Conservation (phyloP, 345 rosid genomes). For the Moricandia arvensis region DNA sequence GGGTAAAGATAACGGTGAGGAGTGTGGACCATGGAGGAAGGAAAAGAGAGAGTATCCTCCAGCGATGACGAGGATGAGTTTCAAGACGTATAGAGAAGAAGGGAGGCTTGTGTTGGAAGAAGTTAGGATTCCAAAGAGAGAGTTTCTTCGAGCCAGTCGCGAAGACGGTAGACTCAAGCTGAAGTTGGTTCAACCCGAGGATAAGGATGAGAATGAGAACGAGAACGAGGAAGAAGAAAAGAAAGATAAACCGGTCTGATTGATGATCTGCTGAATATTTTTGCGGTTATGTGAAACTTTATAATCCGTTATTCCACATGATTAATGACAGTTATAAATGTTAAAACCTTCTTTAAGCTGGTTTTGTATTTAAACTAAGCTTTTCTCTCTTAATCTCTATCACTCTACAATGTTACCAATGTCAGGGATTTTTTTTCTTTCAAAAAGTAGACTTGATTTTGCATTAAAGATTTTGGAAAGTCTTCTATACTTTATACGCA, state of each 20-base stretch:
- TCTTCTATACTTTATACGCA: neutral
- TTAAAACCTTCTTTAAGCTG: conserved; percentile 5
- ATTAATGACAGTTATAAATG: neutral
- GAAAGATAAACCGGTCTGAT: conserved; percentile 15
- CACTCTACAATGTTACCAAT: neutral
- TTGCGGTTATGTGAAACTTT: neutral
- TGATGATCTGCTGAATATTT: neutral
- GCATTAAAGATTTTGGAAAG: neutral
- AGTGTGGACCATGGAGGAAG: conserved; percentile 41
- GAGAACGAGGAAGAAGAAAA: conserved; percentile 7
- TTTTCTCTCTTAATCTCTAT: conserved; percentile 1
- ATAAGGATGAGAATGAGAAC: conserved; percentile 44
- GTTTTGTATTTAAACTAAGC: neutral
- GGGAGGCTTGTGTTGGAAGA: conserved; percentile 84
- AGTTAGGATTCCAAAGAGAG: conserved; percentile 68
- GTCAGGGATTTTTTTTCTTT: neutral
- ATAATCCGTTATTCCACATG: neutral
- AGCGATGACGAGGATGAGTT: conserved; percentile 76
- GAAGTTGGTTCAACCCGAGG: conserved; percentile 64
- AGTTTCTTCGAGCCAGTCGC: conserved; percentile 69
- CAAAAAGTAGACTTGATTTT: neutral
- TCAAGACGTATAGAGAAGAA: conserved; percentile 71
- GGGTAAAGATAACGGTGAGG: conserved; percentile 19
- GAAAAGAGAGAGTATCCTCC: conserved; percentile 61
- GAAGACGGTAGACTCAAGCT: conserved; percentile 79